Base-by-base conservation (phyloP, 495 filamentous ascomycete species). In the Aspergillus haitiensis region DNA sequence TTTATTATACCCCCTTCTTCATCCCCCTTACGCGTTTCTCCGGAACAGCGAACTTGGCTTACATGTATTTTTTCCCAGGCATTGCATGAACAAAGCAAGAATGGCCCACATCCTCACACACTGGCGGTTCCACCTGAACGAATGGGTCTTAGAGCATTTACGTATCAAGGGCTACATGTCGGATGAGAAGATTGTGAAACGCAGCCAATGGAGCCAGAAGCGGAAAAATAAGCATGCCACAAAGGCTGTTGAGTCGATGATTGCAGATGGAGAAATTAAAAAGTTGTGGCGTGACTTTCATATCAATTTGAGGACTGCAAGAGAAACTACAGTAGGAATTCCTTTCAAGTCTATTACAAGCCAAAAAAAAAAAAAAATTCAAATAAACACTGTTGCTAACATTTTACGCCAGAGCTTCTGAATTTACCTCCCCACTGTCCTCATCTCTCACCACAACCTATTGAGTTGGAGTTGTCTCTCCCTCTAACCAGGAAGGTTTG, bases 51-150 rank as follows among this genome's bases (percentile, higher is more conserved):
- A 50, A 27, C 1, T 27, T 27, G 11, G 32, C 32, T 12, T 16
- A 56, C 56, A 46, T 10, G 35, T 52, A 53, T 15, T 16, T 27
- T 27, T 16, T 45, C n/a, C 16, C 47, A 81, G 81, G 60, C 79
- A 80, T 59, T 94, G 90, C 78, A 84, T 80, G 59, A 70, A 65
- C 48, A 92, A 90, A 66, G 88, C 90, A 7, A 73, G 80, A 55
- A 84, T 84, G 13, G 87, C 87, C 0, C 90, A 93, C 64, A 80
- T 77, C 0, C 76, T 93, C 2, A 78, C 80, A 1, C 90, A 94
- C 70, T 94, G 90, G 90, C 86, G 88, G 44, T 82, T 82, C 64
- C 82, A 84, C 34, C 84, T 93, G 44, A 87, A 89, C 60, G 78
- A 88, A 60, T 88, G 79, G 80, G 86, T 92, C 4, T 76, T 88